Percentiles rank a stretch among this genome's conserved stretches.
Conservation (phyloP, 2,329 filamentous ascomycete genomes). For the Colletotrichum sp. region DNA sequence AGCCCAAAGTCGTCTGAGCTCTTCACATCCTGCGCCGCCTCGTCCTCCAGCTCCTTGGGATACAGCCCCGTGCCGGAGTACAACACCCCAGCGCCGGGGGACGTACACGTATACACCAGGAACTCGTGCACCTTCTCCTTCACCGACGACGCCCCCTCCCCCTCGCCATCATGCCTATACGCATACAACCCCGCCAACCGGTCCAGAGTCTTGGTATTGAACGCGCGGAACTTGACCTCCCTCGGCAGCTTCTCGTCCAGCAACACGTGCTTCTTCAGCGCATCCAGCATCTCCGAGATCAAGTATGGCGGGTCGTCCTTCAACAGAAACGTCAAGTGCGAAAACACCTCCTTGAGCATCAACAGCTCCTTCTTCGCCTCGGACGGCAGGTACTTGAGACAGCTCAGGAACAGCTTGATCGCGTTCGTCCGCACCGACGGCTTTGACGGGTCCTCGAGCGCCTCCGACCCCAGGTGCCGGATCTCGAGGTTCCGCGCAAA, state of each 20-base stretch:
- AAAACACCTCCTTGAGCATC: constrained; percentile 79
- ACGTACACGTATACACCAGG: constrained; percentile 76
- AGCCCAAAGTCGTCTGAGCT: constrained; percentile 64
- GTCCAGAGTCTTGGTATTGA: constrained; percentile 76
- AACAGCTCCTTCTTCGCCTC: constrained; percentile 83
- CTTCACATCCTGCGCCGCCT: constrained; percentile 37
- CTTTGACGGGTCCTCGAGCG: constrained; percentile 66
- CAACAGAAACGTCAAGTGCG: constrained; percentile 79
- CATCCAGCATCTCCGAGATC: constrained; percentile 74
- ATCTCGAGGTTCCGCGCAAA: constrained; percentile 82
- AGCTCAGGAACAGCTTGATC: constrained; percentile 78
- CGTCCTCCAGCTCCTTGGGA: constrained; percentile 68
- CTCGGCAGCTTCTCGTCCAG: constrained; percentile 76
- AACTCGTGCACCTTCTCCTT: constrained; percentile 76
- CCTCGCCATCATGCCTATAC: constrained; percentile 52
- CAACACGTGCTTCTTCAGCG: constrained; percentile 73
- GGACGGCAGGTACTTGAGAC: constrained; percentile 77
- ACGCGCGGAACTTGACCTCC: constrained; percentile 74
- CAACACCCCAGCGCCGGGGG: constrained; percentile 72
- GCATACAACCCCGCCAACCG: constrained; percentile 75
- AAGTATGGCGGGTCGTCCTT: constrained; percentile 78
- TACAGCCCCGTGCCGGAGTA: constrained; percentile 85
- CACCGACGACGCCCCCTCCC: constrained; percentile 54
- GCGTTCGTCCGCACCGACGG: constrained; percentile 85
- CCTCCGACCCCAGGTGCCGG: constrained; percentile 56